Percentiles rank a stretch among this genome's conserved stretches.
These are phyloP conservation scores for Tolypocladium amazonense DNA, from an alignment of 2,329 filamentous ascomycete genomes.

Conservation along the genomic window DNA sequence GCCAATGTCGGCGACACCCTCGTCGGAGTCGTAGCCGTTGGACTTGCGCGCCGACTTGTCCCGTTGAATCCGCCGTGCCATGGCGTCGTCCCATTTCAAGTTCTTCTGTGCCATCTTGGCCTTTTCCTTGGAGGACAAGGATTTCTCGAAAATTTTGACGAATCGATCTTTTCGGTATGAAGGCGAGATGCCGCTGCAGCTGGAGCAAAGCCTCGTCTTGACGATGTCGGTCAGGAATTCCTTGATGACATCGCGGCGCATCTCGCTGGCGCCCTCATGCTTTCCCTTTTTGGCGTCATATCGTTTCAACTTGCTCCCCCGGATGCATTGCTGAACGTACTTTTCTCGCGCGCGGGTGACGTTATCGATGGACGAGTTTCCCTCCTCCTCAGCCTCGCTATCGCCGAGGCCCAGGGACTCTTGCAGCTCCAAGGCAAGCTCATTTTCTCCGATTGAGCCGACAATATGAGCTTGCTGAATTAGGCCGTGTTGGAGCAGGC, in stretches of 20 bases:
- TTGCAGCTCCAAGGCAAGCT: slow-evolving; percentile 23
- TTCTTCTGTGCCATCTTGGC: slow-evolving; percentile 62
- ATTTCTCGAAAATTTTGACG: slow-evolving; percentile 87
- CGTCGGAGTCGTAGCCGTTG: slow-evolving; percentile 45
- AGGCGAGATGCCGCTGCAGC: slow-evolving; percentile 62
- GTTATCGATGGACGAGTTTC: slow-evolving; percentile 40
- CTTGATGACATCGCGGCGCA: slow-evolving; percentile 65
- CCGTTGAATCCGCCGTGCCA: slow-evolving; percentile 34
- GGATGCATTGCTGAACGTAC: slow-evolving; percentile 67
- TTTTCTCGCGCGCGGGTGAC: slow-evolving; percentile 42
- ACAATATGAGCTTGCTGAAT: slow-evolving; percentile 55
- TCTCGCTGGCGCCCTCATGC: slow-evolving; percentile 73
- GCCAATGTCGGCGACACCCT: slow-evolving; percentile 59
- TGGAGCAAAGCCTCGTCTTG: slow-evolving; percentile 57
- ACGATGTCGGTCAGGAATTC: slow-evolving; percentile 70
- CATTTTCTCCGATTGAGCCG: slow-evolving; percentile 37
- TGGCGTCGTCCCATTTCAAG: slow-evolving; percentile 59
- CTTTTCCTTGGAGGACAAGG: slow-evolving; percentile 63
- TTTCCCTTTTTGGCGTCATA: slow-evolving; percentile 52
- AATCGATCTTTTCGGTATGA: slow-evolving; percentile 80
- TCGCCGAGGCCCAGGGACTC: slow-evolving; percentile 30
- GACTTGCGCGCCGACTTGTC: slow-evolving; percentile 26
- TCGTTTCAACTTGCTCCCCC: slow-evolving; percentile 39
- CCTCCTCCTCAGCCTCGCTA: slow-evolving; percentile 56
- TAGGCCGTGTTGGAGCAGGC: slow-evolving; percentile 75